Percentiles rank a stretch among this genome's conserved stretches.
phyloP scores from a whole-genome alignment of 2,329 filamentous ascomycete species.

The Talaromyces verruculosus region DNA sequence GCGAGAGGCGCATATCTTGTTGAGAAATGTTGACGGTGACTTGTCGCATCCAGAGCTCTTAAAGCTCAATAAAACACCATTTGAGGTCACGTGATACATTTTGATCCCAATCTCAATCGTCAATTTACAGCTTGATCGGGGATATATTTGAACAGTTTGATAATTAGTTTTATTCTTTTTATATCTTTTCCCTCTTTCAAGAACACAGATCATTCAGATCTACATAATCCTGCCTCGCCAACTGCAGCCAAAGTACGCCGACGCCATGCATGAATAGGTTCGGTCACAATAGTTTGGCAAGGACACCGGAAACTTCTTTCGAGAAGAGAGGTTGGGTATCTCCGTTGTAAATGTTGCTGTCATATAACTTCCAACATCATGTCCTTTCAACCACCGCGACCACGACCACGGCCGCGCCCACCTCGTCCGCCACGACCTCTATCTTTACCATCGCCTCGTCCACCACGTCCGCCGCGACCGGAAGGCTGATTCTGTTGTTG shows the following conservation, averaged over 20 bases:
- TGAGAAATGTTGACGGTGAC: slow-evolving; percentile 11
- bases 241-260: slow-evolving; percentile 34
- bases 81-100: neutral
- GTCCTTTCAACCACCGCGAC: slow-evolving; percentile 37
- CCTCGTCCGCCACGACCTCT: slow-evolving; percentile 46
- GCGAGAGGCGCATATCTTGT: slow-evolving; percentile 21
- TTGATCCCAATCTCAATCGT: neutral
- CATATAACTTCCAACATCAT: slow-evolving; percentile 14
- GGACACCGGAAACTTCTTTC: slow-evolving; percentile 30
- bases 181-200: slow-evolving; percentile 27
- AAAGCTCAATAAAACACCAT: neutral
- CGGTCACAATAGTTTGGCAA: slow-evolving; percentile 29
- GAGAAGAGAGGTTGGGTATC: slow-evolving; percentile 34
- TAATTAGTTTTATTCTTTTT: neutral
- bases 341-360: slow-evolving; percentile 23
- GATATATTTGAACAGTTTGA: neutral
- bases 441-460: slow-evolving; percentile 38
- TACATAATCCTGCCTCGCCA: slow-evolving; percentile 8
- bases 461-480: slow-evolving; percentile 43
- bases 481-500: slow-evolving; percentile 66
- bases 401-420: slow-evolving; percentile 47
- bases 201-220: neutral
- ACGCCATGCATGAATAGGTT: slow-evolving; percentile 40
- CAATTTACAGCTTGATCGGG: neutral
- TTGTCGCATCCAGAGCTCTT: neutral